Evolutionary conservation across 1,139 yeast species (phyloP).

Genomic region (Candida freyschussii): DNA sequence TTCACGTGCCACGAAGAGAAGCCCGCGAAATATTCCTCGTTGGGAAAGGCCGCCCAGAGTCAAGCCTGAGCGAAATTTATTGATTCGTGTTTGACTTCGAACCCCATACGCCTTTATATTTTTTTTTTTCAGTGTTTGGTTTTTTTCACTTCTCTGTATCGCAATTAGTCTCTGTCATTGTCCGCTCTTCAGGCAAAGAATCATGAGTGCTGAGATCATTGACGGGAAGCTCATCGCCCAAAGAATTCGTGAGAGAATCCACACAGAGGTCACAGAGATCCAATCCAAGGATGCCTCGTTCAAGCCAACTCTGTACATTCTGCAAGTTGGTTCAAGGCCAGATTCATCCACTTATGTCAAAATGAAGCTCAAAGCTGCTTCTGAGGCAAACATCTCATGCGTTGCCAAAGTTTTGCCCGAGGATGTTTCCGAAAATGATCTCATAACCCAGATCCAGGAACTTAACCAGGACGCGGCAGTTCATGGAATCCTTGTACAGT

Average conservation of each 20-base stretch:
- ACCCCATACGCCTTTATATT: too few species aligned
- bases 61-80: too few species aligned
- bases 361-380: slow-evolving; percentile 69
- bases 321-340: slow-evolving; percentile 73
- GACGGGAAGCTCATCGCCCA: slow-evolving; percentile 73
- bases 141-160: too few species aligned
- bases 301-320: slow-evolving; percentile 59
- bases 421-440: slow-evolving; percentile 49
- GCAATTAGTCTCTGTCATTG: too few species aligned
- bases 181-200: too few species aligned
- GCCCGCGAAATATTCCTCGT: too few species aligned
- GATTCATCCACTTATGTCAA: slow-evolving; percentile 76
- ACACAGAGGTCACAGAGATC: slow-evolving; percentile 47
- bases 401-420: slow-evolving; percentile 53
- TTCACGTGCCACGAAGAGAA: too few species aligned
- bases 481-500: slow-evolving; percentile 67
- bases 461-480: slow-evolving; percentile 60
- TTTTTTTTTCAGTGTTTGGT: too few species aligned
- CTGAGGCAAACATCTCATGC: slow-evolving; percentile 60
- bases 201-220: slow-evolving; percentile 30
- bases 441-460: slow-evolving; percentile 49
- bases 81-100: too few species aligned
- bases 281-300: slow-evolving; percentile 54
- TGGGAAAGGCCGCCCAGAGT: too few species aligned
- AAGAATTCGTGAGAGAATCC: slow-evolving; percentile 43